Evolutionary conservation across 306 rosid species (phyloP).

Genomic region (Acmispon strigosus): DNA sequence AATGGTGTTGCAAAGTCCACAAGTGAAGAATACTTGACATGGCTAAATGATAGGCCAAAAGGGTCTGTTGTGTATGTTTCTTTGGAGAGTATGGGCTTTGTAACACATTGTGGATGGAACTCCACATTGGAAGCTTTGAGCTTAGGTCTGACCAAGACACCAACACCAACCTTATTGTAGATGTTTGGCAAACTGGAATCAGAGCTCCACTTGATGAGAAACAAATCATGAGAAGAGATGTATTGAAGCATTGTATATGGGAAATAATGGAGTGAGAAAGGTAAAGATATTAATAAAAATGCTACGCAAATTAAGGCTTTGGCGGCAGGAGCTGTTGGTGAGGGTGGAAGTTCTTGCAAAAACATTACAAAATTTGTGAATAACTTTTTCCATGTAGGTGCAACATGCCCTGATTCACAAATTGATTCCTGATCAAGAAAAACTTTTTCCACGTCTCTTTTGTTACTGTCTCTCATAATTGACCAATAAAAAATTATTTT

Average conservation of each 20-base stretch:
- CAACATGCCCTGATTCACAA: neutral
- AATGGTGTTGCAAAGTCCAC: slow-evolving; percentile 22
- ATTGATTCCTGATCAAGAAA: neutral
- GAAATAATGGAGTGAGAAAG: slow-evolving; percentile 13
- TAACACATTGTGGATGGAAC: slow-evolving; percentile 33
- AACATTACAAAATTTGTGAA: neutral
- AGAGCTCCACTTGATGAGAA: neutral
- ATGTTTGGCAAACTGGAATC: slow-evolving; percentile 24
- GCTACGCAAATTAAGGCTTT: neutral
- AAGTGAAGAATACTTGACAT: slow-evolving; percentile 24
- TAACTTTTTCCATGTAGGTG: neutral
- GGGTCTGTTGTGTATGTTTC: slow-evolving; percentile 25
- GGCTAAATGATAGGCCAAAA: slow-evolving; percentile 29
- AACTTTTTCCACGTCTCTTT: no score
- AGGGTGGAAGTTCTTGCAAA: slow-evolving; percentile 4
- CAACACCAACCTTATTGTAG: slow-evolving; percentile 8
- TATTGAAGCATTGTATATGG: neutral
- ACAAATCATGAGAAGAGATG: neutral
- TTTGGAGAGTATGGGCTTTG: slow-evolving; percentile 15
- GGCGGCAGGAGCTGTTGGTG: neutral
- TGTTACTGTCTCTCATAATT: no score
- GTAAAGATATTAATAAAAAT: neutral
- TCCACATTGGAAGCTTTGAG: slow-evolving; percentile 18
- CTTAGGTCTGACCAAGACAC: slow-evolving; percentile 24
- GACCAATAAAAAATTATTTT: no score